phyloP scores from a whole-genome alignment of 306 rosid species.

The Abrus precatorius region DNA sequence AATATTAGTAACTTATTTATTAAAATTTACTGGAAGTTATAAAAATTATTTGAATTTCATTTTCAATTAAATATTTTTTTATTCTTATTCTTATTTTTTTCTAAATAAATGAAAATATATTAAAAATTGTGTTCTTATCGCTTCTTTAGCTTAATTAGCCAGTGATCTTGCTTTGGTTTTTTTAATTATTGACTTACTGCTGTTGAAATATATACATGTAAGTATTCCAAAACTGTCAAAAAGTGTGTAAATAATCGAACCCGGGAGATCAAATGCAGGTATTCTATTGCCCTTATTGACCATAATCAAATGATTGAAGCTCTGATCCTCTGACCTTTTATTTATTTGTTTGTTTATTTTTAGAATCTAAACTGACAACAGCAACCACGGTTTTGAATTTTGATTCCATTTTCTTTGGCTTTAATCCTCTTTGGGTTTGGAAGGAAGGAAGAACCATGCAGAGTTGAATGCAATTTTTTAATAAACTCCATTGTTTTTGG shows the following conservation, averaged over 20 bases:
- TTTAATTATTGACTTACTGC: constrained; percentile 14
- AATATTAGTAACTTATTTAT: too few relatives aligned
- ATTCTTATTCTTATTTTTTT: too few relatives aligned
- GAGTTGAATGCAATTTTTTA: neutral
- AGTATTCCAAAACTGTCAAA: constrained; percentile 4
- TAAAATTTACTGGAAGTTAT: too few relatives aligned
- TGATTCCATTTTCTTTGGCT: too few relatives aligned
- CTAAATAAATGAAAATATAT: too few relatives aligned
- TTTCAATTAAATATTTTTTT: too few relatives aligned
- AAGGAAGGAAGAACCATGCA: neutral
- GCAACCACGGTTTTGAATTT: neutral
- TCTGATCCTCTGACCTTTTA: constrained; percentile 1
- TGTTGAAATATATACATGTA: neutral
- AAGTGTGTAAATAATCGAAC: constrained; percentile 2
- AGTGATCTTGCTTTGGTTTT: constrained; percentile 7
- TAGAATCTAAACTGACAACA: constrained; percentile 43
- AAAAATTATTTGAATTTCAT: too few relatives aligned
- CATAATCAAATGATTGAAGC: constrained; percentile 38
- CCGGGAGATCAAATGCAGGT: neutral
- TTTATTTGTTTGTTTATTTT: neutral
- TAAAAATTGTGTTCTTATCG: too few relatives aligned
- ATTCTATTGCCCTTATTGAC: constrained; percentile 11
- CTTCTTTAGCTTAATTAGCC: neutral
- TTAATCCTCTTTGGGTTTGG: too few relatives aligned
- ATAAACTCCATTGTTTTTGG: neutral